These are phyloP conservation scores for Bryoerythrophyllum caledonicum DNA, from an alignment of 225 moss, liverwort and hornwort genomes.

Conservation along the genomic window DNA sequence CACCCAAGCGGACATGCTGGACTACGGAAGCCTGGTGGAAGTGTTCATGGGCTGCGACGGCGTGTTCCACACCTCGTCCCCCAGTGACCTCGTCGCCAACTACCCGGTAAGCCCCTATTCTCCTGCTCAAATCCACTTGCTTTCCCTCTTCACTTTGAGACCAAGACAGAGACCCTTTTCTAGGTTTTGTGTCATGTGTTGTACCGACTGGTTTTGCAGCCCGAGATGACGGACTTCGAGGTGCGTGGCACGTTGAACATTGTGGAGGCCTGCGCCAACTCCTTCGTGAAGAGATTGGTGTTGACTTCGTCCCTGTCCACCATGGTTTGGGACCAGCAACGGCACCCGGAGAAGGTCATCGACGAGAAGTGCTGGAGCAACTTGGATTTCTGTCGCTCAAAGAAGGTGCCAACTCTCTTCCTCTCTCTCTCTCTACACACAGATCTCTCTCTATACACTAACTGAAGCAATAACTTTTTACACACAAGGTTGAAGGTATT, in stretches of 20 bases:
- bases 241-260: conserved; percentile 78
- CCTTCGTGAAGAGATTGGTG: conserved; percentile 71
- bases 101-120: conserved; percentile 46
- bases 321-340: conserved; percentile 74
- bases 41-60: conserved; percentile 61
- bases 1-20: conserved; percentile 66
- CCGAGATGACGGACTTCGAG: conserved; percentile 71
- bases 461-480: no score
- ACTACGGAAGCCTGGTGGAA: conserved; percentile 67
- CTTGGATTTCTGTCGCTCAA: conserved; percentile 76
- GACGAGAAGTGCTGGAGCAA: conserved; percentile 92
- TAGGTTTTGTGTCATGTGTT: not conserved
- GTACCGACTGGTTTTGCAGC: conserved; percentile 40
- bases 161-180: not conserved
- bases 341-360: conserved; percentile 54
- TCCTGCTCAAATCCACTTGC: no score
- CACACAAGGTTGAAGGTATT: no score
- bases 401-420: conserved; percentile 51
- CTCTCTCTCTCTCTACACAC: no score
- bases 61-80: conserved; percentile 54
- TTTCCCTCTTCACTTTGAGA: no score
- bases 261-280: conserved; percentile 80
- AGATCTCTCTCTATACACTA: no score
- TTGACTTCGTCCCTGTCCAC: conserved; percentile 80
- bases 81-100: conserved; percentile 53